Base-by-base conservation (phyloP, 108 stramenopile genomes). In the Cyclotella cryptica region DNA sequence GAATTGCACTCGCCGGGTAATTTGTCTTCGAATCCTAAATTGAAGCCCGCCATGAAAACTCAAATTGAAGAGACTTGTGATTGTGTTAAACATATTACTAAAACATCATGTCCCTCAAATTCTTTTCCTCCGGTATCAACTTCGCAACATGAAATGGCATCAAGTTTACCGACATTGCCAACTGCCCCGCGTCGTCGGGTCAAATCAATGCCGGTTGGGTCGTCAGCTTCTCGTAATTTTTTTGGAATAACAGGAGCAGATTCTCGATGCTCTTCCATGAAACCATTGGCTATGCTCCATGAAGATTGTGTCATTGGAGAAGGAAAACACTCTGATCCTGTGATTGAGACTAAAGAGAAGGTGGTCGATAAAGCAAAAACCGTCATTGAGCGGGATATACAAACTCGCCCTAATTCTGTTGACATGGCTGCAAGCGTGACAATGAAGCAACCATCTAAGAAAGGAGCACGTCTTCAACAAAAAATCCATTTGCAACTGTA, bases 181-280 rank as follows among this genome's bases (percentile, higher is more conserved):
- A 41, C 17, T 27, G 43, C 74, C 10, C 10, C 21, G 30, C 74
- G 74, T 11, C 66, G 65, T 17, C 47, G 65, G 21, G 66, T 54
- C 39, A n/a, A 75, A 45, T 75, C 74, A 29, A 75, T 75, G 74
- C 66, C 74, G 13, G 44, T 41, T 12, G 53, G 64, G 13, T 75
- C 74, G 24, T 12, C 27, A 11, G 64, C 59, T 41, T 60, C 74
- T 15, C 53, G 43, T 15, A 52, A 75, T 57, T 75, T 75, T 41
- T 75, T 75, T 43, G 65, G 65, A 9, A 42, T 52, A 13, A n/a
- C 21, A 46, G 42, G 11, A 24, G 55, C 22, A 24, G 24, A 12
- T 21, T 26, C 55, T 24, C 22, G 11, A 24, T 22, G 55, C 11
- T 3, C 55, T 12, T 55, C 22, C 24, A 6, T 55, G 7, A 24